These are phyloP conservation scores for Chalciporus piperatus DNA, from an alignment of 768 basidiomycete species.

Conservation along the genomic window DNA sequence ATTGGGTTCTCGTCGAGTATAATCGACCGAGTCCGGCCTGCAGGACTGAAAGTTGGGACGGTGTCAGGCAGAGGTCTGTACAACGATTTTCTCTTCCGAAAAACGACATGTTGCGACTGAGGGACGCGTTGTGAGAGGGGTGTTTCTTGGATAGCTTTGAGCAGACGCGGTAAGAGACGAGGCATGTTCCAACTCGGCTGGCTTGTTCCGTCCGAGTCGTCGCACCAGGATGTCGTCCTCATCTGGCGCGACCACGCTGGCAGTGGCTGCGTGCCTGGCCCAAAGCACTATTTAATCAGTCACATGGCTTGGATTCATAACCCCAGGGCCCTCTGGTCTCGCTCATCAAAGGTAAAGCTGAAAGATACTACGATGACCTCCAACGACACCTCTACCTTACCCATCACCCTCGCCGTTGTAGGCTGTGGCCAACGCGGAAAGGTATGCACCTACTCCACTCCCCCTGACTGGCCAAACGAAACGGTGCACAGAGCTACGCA, in stretches of 20 bases:
- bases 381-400: constrained; percentile 17
- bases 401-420: constrained; percentile 71
- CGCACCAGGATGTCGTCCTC: too few species aligned
- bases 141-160: constrained; percentile 38
- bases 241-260: not conserved
- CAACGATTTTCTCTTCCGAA: constrained; percentile 30
- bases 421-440: constrained; percentile 84
- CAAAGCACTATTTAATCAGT: too few species aligned
- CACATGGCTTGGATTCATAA: constrained; percentile 25
- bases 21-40: constrained; percentile 53
- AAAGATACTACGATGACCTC: constrained; percentile 16
- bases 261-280: not conserved
- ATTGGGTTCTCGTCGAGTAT: constrained; percentile 62
- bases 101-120: constrained; percentile 4
- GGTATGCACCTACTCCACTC: constrained; percentile 37
- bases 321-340: constrained; percentile 36
- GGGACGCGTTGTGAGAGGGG: constrained; percentile 17
- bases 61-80: constrained; percentile 34
- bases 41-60: constrained; percentile 42
- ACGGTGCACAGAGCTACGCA: constrained; percentile 52
- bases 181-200: constrained; percentile 45
- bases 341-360: constrained; percentile 26
- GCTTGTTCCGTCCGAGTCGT: too few species aligned
- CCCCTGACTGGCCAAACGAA: not conserved
- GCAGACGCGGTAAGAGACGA: constrained; percentile 67